A percentile compares a stretch with the other conserved stretches of the same genome.
phyloP scores from a whole-genome alignment of 2,329 filamentous ascomycete species.

The Akanthomyces lecanii region DNA sequence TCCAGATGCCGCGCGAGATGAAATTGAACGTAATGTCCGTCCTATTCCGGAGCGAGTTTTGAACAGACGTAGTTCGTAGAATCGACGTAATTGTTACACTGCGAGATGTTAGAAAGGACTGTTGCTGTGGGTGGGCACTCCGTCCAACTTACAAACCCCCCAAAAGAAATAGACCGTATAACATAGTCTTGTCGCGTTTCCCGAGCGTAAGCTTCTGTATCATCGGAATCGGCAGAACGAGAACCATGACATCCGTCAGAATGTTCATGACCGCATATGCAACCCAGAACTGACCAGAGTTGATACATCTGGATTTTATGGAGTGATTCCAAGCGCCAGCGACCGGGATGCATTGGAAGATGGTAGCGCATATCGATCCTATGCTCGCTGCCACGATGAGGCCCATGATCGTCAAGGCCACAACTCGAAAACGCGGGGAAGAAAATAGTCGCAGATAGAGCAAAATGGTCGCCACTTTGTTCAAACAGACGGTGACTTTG shows the following conservation, averaged over 20 bases:
- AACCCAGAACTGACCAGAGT: conserved; percentile 41
- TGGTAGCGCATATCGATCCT: conserved; percentile 37
- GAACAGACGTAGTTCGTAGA: conserved; percentile 33
- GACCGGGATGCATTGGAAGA: conserved; percentile 46
- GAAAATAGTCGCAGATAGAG: conserved; percentile 49
- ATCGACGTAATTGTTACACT: conserved; percentile 34
- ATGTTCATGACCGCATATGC: conserved; percentile 40
- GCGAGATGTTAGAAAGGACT: not conserved
- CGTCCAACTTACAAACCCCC: conserved; percentile 32
- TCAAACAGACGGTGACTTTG: conserved; percentile 46
- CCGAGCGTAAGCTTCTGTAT: conserved; percentile 32
- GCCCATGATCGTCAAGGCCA: conserved; percentile 34
- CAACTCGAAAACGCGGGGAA: conserved; percentile 36
- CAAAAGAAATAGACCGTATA: conserved; percentile 35
- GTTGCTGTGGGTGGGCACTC: too few species aligned
- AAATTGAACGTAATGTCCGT: conserved; percentile 28
- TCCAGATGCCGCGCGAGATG: conserved; percentile 29
- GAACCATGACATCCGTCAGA: conserved; percentile 34
- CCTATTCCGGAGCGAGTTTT: conserved; percentile 29
- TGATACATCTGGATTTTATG: conserved; percentile 38
- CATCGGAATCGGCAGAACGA: conserved; percentile 33
- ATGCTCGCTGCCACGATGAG: conserved; percentile 40
- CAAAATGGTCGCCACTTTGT: conserved; percentile 46
- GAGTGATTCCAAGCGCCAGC: conserved; percentile 38
- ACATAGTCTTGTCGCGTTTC: conserved; percentile 29